Base-by-base conservation (phyloP, 768 basidiomycete genomes). In the Russula lepida region DNA sequence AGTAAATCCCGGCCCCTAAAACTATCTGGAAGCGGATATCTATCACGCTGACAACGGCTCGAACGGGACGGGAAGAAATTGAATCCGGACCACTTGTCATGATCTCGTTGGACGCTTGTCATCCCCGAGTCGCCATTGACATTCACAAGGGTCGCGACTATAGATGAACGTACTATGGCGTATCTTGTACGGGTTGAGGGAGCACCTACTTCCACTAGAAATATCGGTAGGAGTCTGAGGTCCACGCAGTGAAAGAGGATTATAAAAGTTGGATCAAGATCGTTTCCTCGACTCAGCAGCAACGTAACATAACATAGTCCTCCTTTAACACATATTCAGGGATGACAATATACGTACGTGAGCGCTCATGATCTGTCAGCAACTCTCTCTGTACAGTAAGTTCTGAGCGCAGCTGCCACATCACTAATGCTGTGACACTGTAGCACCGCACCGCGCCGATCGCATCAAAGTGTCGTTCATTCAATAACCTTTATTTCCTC, bases 331-430 rank as follows among this genome's bases (percentile, higher is more conserved):
- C 5, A 21, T 58, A 33, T n/a, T 27, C 50, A 35, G 32, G 41
- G 25, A n/a, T n/a, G n/a, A 17, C 57, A 21, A 13, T 19, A 7
- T 32, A 11, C 9, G 6, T 23, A 46, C n/a, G 15, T 15, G 11
- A 35, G 27, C 56, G n/a, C 39, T 41, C 27, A n/a, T 48, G n/a
- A 39, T 9, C 37, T 58, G 39, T 51, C 57, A 58, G 57, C 49
- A 32, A 32, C n/a, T n/a, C 37, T 6, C 17, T 13, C 11, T 2
- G 33, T 12, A 1, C 35, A 4, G 37, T 39, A 39, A 39, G 30
- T 5, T 19, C 4, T 35, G 50, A 33, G 50, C 33, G 9, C n/a
- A 7, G 9, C 6, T 15, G 12, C 21, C n/a, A 21, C 2, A 21
- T 23, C 43, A 21, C 43, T 21, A 52, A 33, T 35, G n/a, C 21